Evolutionary conservation across 257 asterid species (phyloP).

Genomic region (Jaltomata sinuosa): DNA sequence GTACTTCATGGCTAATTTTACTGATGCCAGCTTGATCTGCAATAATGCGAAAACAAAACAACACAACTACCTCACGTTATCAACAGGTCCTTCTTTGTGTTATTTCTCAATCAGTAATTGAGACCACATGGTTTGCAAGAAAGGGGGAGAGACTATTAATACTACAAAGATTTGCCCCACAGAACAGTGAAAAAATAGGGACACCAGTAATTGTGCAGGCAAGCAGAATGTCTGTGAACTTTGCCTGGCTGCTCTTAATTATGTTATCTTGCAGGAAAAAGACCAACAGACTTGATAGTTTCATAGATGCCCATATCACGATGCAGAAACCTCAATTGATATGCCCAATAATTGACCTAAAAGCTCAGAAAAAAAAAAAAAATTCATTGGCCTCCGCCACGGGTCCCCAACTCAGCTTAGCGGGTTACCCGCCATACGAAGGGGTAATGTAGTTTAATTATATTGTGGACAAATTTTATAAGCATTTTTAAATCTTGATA

Average conservation of each 20-base stretch:
- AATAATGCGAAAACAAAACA: background rate
- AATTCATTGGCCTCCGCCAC: background rate
- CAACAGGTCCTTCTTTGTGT: background rate
- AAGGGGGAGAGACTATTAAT: background rate
- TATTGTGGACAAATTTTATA: background rate
- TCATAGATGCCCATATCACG: background rate
- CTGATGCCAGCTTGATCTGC: conserved; percentile 97
- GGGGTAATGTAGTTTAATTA: background rate
- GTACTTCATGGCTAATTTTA: conserved; percentile 93
- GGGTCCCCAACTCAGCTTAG: background rate
- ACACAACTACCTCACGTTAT: background rate
- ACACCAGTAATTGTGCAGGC: background rate
- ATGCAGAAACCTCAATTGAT: background rate
- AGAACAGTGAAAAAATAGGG: background rate
- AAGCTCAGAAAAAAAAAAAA: background rate
- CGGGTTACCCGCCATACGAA: background rate
- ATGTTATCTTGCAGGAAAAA: background rate
- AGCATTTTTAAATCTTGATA: background rate
- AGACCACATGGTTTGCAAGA: background rate
- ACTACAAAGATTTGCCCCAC: background rate
- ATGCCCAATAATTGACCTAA: background rate
- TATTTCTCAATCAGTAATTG: conserved; percentile 16
- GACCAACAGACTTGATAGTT: background rate
- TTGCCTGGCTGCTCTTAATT: background rate
- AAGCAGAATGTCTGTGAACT: background rate